Evolutionary conservation across 2,329 filamentous ascomycete genomes (phyloP).

Genomic region (Mycosphaerella sp.): DNA sequence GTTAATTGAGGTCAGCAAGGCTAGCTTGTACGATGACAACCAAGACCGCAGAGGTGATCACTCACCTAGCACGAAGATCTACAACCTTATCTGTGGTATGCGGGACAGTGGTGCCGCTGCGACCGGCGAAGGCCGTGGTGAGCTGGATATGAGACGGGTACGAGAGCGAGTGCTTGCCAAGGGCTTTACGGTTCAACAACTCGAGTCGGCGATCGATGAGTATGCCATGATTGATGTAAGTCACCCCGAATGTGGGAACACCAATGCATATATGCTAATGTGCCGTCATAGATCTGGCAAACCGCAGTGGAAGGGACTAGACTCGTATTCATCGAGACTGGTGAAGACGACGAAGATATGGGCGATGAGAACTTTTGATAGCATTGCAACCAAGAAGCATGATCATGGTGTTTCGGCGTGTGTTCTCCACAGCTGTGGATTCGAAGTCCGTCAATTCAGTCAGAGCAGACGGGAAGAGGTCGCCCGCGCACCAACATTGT

Average conservation of each 20-base stretch:
- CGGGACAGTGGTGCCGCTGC: conserved; percentile 75
- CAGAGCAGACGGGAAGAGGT: conserved; percentile 21
- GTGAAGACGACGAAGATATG: conserved; percentile 39
- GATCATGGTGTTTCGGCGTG: conserved; percentile 15
- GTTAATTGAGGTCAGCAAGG: conserved; percentile 87
- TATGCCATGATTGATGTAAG: conserved; percentile 86
- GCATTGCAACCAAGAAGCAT: conserved; percentile 1
- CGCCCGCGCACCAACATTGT: conserved; percentile 16
- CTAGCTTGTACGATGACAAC: conserved; percentile 72
- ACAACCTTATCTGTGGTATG: conserved; percentile 85
- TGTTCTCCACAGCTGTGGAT: neutral
- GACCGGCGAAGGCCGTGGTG: conserved; percentile 68
- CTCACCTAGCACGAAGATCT: conserved; percentile 84
- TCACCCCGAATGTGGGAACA: conserved; percentile 27
- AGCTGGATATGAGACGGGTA: conserved; percentile 82
- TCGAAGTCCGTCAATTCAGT: neutral
- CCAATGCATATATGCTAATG: conserved; percentile 29
- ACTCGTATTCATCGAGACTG: conserved; percentile 51
- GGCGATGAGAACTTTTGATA: conserved; percentile 31
- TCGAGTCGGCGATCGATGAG: conserved; percentile 78
- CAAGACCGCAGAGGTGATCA: conserved; percentile 56
- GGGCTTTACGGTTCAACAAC: conserved; percentile 93
- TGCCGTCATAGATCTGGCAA: conserved; percentile 46
- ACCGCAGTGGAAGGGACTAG: conserved; percentile 50
- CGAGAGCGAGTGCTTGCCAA: conserved; percentile 89